phyloP scores from a whole-genome alignment of 1,284 basidiomycete genomes.

The Ustilago cynodontis region DNA sequence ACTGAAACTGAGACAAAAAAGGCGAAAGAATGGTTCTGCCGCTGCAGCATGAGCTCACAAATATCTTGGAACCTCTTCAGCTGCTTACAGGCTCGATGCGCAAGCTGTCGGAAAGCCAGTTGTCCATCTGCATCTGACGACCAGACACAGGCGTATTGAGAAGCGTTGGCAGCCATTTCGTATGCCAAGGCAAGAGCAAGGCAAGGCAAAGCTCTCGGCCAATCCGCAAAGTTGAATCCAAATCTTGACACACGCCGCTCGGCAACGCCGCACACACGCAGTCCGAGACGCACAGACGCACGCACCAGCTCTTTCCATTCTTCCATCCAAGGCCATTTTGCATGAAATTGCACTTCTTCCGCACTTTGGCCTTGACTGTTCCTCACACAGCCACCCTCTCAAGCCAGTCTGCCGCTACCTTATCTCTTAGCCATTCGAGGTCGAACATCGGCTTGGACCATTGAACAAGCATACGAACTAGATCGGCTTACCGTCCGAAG shows the following conservation, averaged over 20 bases:
- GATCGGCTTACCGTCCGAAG: background rate
- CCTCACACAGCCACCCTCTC: background rate
- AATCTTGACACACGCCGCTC: background rate
- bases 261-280: background rate
- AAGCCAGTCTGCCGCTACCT: background rate
- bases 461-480: background rate
- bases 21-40: background rate
- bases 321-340: background rate
- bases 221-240: background rate
- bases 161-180: too few relatives aligned
- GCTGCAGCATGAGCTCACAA: slow-evolving; percentile 6
- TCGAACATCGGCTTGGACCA: background rate
- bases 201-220: background rate
- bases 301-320: slow-evolving; percentile 13
- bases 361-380: background rate
- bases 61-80: background rate
- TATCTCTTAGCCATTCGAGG: too few relatives aligned
- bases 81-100: too few relatives aligned
- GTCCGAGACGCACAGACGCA: slow-evolving; percentile 19
- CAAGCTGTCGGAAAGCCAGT: too few relatives aligned
- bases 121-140: too few relatives aligned
- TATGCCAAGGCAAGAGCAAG: too few relatives aligned
- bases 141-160: too few relatives aligned
- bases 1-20: background rate
- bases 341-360: background rate